Conservation (phyloP, 805 yeast species). For the Lipomyces yamanashiensis region DNA sequence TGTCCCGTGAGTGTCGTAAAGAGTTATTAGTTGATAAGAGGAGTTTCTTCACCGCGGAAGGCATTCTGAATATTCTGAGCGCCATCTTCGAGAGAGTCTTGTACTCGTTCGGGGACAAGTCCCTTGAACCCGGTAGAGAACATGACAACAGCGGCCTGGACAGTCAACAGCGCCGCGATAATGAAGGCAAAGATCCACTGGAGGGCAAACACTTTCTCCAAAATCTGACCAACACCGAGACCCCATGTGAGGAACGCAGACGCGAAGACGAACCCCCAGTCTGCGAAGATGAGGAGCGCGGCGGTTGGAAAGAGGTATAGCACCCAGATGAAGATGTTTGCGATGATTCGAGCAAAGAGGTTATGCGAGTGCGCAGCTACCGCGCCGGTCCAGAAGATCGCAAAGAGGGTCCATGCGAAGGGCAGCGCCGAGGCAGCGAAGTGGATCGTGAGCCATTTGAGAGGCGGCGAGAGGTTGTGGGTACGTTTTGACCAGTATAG, state of each 20-base stretch:
- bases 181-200: conserved; percentile 86
- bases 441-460: conserved; percentile 62
- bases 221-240: conserved; percentile 70
- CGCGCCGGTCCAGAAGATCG: conserved; percentile 85
- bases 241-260: conserved; percentile 65
- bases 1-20: background rate
- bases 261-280: conserved; percentile 70
- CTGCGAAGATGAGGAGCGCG: conserved; percentile 63
- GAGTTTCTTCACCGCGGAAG: conserved; percentile 17
- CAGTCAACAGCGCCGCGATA: conserved; percentile 62
- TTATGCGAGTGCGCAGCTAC: conserved; percentile 64
- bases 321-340: conserved; percentile 79
- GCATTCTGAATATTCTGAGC: conserved; percentile 9
- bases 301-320: conserved; percentile 67
- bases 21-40: background rate
- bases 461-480: conserved; percentile 56
- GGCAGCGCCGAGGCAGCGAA: conserved; percentile 72
- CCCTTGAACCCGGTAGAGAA: conserved; percentile 28
- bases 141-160: conserved; percentile 54
- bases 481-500: conserved; percentile 59
- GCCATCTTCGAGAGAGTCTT: background rate
- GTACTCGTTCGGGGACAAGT: background rate
- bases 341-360: conserved; percentile 66
- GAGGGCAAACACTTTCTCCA: conserved; percentile 70
- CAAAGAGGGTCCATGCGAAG: conserved; percentile 72